Conservation (phyloP, 163 green algal species). For the Scenedesmus sp. region DNA sequence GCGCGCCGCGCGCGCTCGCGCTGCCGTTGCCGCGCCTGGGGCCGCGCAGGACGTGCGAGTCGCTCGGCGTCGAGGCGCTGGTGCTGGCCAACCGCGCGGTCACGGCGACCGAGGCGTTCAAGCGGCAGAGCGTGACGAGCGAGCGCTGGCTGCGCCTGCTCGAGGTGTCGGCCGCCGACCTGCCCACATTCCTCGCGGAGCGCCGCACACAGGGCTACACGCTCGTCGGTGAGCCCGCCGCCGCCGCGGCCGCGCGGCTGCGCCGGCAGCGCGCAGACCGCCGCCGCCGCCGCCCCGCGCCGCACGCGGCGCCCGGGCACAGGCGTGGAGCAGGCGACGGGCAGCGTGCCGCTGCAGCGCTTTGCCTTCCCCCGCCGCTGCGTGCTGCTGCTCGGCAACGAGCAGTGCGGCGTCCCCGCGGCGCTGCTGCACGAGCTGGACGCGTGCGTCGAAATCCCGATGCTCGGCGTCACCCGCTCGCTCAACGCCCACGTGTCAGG, state of each 20-base stretch:
- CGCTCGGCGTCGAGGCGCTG: slow-evolving; percentile 73
- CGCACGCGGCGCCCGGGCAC: too few relatives aligned
- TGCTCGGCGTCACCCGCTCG: slow-evolving; percentile 84
- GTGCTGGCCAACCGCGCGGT: slow-evolving; percentile 75
- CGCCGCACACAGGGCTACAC: slow-evolving; percentile 68
- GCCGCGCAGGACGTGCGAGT: slow-evolving; percentile 57
- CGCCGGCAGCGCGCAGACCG: too few relatives aligned
- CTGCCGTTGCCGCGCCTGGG: neutral
- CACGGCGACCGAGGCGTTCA: slow-evolving; percentile 57
- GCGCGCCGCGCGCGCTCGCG: neutral
- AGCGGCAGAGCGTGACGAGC: slow-evolving; percentile 56
- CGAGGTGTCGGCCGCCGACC: slow-evolving; percentile 49
- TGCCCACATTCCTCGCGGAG: slow-evolving; percentile 70
- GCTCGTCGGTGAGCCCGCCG: slow-evolving; percentile 67
- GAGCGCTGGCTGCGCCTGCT: slow-evolving; percentile 56
- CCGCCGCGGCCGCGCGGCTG: too few relatives aligned
- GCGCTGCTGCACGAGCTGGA: slow-evolving; percentile 54
- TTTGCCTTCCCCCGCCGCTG: slow-evolving; percentile 48
- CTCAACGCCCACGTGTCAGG: slow-evolving; percentile 92
- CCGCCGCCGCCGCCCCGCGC: too few relatives aligned
- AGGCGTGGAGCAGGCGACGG: slow-evolving; percentile 56
- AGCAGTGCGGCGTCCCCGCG: slow-evolving; percentile 82
- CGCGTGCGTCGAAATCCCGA: slow-evolving; percentile 80
- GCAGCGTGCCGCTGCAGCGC: slow-evolving; percentile 49
- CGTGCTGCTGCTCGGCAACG: slow-evolving; percentile 66